Evolutionary conservation across 176 grass and related monocot genomes (phyloP).

Genomic region (Leersia perrieri): DNA sequence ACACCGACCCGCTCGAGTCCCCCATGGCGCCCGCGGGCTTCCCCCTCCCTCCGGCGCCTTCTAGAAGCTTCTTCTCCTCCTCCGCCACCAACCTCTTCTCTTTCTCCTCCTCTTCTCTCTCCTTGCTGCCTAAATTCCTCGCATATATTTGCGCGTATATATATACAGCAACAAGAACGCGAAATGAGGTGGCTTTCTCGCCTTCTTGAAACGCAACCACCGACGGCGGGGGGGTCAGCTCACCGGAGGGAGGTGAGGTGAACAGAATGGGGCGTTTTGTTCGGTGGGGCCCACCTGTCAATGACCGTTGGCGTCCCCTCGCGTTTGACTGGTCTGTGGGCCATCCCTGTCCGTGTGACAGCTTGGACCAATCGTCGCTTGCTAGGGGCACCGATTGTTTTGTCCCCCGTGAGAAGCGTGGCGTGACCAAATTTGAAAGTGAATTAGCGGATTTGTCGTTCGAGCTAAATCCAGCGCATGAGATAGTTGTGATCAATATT

Average conservation of each 20-base stretch:
- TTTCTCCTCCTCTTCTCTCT: neutral
- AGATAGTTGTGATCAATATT: neutral
- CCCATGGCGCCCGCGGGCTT: slow-evolving; percentile 70
- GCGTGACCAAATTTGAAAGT: neutral
- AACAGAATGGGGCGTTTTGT: slow-evolving; percentile 8
- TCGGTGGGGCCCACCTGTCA: slow-evolving; percentile 32
- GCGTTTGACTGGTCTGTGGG: slow-evolving; percentile 23
- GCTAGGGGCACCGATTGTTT: slow-evolving; percentile 34
- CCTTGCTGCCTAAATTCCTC: neutral
- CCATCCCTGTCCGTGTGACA: neutral
- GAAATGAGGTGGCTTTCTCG: neutral
- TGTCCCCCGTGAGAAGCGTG: slow-evolving; percentile 14
- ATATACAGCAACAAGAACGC: slow-evolving; percentile 33
- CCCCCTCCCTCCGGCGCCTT: slow-evolving; percentile 14
- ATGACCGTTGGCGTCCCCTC: neutral
- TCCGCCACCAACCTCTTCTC: slow-evolving; percentile 11
- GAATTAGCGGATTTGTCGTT: neutral
- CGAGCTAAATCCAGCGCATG: neutral
- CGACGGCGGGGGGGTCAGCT: slow-evolving; percentile 49
- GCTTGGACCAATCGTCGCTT: slow-evolving; percentile 10
- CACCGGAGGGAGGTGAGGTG: slow-evolving; percentile 36
- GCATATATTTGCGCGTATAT: slow-evolving; percentile 16
- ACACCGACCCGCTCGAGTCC: slow-evolving; percentile 89
- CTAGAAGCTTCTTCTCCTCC: neutral
- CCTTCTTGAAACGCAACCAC: slow-evolving; percentile 34